Evolutionary conservation across 192 early-diverging fungal species (phyloP), one percentile per base, ranked within the genome.

Genomic region (Phycomyces nitens): DNA sequence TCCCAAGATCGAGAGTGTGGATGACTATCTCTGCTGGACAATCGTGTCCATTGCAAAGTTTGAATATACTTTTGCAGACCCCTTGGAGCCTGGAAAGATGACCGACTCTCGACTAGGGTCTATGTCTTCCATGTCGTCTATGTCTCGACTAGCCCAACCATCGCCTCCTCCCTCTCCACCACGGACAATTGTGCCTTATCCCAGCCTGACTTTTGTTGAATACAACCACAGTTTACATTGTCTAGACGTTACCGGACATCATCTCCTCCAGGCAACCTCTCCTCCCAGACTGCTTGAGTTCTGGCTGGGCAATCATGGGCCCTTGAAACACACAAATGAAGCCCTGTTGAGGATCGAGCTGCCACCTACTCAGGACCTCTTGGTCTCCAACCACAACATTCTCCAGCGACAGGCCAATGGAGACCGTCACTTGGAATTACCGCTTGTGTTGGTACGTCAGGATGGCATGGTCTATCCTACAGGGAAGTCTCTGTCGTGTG

Each of bases 11-110:
- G 72, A 77, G 58, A 79, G 79, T 65, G 78, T 89, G 14, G 89
- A 90, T 69, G 90, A 92, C 62, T 88, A 85, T 65, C 75, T 92
- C 52, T 92, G 90, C 78, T 92, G 90, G 90, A 92, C 90, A 3
- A 90, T 92, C 54, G 90, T 92, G 55, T 87, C 88, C 41, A 88
- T 92, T 65, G 79, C 85, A 54, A 82, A 77, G 59, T 87, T 75
- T 66, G 68, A 69, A 69, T 69, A 69, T 21, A 61, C 26, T 0
- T 60, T 49, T 24, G 54, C 22, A 23, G 54, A 26, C 12, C 60
- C 60, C 4, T 3, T 38, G 7, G 7, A 5, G 29, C 3, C 7
- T 2, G 29, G 29, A 34, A 34, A 47, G 11, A 47, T n/a, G 44
- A 11, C 44, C 12, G 44, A 14, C 3, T 18, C 44, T 47, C 44